Percentiles rank a stretch among this genome's conserved stretches.
Evolutionary conservation across 2,329 filamentous ascomycete genomes (phyloP).

Genomic region (Raffaelea ambrosiae): DNA sequence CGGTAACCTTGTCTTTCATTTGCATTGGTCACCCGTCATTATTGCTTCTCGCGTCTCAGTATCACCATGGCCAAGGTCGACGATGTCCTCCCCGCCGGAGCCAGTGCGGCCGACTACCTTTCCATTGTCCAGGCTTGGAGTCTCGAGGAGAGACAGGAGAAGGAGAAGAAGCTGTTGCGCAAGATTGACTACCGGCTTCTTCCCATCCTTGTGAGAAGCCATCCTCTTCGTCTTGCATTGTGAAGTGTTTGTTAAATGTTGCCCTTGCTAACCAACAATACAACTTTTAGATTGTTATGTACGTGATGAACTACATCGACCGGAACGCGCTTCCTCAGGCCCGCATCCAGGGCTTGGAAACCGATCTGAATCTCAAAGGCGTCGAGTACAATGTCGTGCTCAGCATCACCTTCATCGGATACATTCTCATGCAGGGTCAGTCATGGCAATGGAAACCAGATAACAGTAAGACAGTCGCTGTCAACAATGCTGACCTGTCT

Average conservation of each 20-base stretch:
- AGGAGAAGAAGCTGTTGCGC: slow-evolving; percentile 42
- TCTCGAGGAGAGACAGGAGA: slow-evolving; percentile 8
- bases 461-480: no score
- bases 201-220: slow-evolving; percentile 46
- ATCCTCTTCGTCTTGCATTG: not conserved
- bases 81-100: not conserved
- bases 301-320: slow-evolving; percentile 53
- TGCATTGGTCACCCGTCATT: no score
- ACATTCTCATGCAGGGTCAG: slow-evolving; percentile 14
- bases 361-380: slow-evolving; percentile 29
- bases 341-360: slow-evolving; percentile 32
- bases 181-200: slow-evolving; percentile 51
- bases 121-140: not conserved
- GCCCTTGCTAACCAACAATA: no score
- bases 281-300: slow-evolving; percentile 42
- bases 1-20: no score
- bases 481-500: no score
- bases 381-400: slow-evolving; percentile 28
- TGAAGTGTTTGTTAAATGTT: no score
- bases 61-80: slow-evolving; percentile 2
- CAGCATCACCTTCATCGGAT: slow-evolving; percentile 26
- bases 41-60: not conserved
- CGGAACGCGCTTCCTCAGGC: slow-evolving; percentile 24
- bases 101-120: not conserved
- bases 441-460: not conserved